Base-by-base conservation (phyloP, 177 flowering plant species). In the Vitis hybrid region DNA sequence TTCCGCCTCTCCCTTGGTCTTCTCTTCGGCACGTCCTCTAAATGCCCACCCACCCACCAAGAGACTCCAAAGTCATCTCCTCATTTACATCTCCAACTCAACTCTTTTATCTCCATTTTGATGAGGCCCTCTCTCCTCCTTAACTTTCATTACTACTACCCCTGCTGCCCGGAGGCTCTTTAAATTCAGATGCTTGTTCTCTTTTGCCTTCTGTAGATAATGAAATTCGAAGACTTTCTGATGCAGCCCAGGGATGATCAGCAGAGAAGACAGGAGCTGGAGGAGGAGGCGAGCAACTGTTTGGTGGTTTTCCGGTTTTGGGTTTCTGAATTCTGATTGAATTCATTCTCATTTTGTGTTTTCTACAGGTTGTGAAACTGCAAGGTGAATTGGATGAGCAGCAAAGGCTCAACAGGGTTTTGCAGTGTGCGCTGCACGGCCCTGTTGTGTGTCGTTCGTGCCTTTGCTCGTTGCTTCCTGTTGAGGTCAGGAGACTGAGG, bases 141-240 rank as follows among this genome's bases (percentile, higher is more conserved):
- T 48, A 52, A 40, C n/a, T 32, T 13, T 60, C 61, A 24, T 57
- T 27, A 18, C 57, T 49, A 52, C 52, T 52, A 64, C 65, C 40
- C 62, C 77, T 74, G 70, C 76, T 65, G 61, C 19, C 18, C 3
- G 30, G 18, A 35, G 59, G 57, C 21, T 7, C 6, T 1, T n/a
- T 50, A 2, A 10, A 13, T 56, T 40, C 16, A 9, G 16, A 15
- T 2, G 52, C 50, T 48, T 48, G 50, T 54, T 32, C 15, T 15
- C n/a, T 2, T 63, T 3, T 12, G 8, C 21, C 35, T 14, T 52
- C 0, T 52, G 56, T 57, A 57, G 64, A 75, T 50, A 21, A 93
- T 88, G 98, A 91, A 89, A 81, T 86, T 90, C 35, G 93, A 89
- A 71, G 91, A 91, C 67, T 81, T 86, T 40, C 72, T 91, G 64